Evolutionary conservation across 345 rosid genomes (phyloP).

Genomic region (Ailanthus altissimus): DNA sequence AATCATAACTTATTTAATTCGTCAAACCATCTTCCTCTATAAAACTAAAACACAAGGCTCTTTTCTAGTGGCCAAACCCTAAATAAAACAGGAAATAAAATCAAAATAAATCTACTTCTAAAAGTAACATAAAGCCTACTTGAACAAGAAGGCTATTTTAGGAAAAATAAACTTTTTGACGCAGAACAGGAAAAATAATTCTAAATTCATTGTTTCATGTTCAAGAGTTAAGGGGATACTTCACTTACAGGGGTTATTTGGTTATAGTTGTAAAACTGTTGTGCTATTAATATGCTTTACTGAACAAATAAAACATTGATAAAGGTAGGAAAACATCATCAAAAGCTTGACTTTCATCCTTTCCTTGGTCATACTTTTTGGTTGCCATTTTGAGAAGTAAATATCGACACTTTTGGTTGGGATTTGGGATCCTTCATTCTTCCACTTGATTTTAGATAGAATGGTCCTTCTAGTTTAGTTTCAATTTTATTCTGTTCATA

Average conservation of each 20-base stretch:
- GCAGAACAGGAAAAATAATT: too few relatives aligned
- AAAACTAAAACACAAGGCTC: too few relatives aligned
- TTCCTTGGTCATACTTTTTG: not conserved
- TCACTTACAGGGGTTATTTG: not conserved
- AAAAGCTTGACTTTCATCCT: not conserved
- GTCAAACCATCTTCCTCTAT: too few relatives aligned
- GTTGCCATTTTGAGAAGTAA: not conserved
- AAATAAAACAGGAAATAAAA: too few relatives aligned
- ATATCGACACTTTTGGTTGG: not conserved
- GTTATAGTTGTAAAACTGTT: not conserved
- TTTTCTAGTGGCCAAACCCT: too few relatives aligned
- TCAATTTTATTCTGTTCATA: not conserved
- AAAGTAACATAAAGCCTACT: too few relatives aligned
- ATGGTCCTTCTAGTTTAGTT: not conserved
- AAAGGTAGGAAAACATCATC: not conserved
- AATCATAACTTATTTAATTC: too few relatives aligned
- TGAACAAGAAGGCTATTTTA: too few relatives aligned
- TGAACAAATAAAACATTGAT: not conserved
- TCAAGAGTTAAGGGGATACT: not conserved
- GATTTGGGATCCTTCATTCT: not conserved
- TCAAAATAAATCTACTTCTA: too few relatives aligned
- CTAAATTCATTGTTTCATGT: too few relatives aligned
- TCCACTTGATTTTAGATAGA: not conserved
- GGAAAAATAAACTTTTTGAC: too few relatives aligned
- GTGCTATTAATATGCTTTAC: not conserved